Percentiles rank a stretch among this genome's conserved stretches.
Evolutionary conservation across 805 yeast species (phyloP).

Genomic region (Ogataea trehalophila): DNA sequence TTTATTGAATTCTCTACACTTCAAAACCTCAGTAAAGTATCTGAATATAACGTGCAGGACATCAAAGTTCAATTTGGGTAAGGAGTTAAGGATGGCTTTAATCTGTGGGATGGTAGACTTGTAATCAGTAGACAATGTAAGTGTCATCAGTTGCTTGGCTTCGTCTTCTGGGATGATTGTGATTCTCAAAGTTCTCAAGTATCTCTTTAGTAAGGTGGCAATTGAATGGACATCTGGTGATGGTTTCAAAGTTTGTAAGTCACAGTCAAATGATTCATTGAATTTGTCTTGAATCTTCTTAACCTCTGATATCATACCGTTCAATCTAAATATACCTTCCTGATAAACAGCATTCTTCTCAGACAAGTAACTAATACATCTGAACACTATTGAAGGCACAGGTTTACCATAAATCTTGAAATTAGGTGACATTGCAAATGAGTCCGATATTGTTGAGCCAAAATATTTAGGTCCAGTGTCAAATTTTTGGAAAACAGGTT

Average conservation of each 20-base stretch:
- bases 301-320: slow-evolving; percentile 81
- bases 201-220: slow-evolving; percentile 80
- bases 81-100: slow-evolving; percentile 31
- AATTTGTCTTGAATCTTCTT: slow-evolving; percentile 63
- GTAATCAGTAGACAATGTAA: slow-evolving; percentile 26
- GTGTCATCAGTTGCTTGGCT: slow-evolving; percentile 31
- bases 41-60: slow-evolving; percentile 62
- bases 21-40: slow-evolving; percentile 59
- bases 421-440: slow-evolving; percentile 46
- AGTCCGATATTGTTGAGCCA: slow-evolving; percentile 57
- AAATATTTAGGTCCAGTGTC: slow-evolving; percentile 38
- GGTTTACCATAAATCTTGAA: slow-evolving; percentile 36
- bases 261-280: slow-evolving; percentile 64
- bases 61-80: slow-evolving; percentile 55
- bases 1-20: slow-evolving; percentile 59
- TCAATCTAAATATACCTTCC: slow-evolving; percentile 87
- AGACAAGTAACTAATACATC: slow-evolving; percentile 68
- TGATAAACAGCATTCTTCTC: slow-evolving; percentile 69
- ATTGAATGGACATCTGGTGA: slow-evolving; percentile 77
- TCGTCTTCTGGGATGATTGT: slow-evolving; percentile 56
- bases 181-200: slow-evolving; percentile 70
- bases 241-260: slow-evolving; percentile 44
- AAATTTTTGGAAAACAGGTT: slow-evolving; percentile 20
- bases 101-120: slow-evolving; percentile 21
- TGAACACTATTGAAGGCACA: slow-evolving; percentile 70